Evolutionary conservation across 1,139 yeast species (phyloP).

Genomic region (Yamadazyma triangularis): DNA sequence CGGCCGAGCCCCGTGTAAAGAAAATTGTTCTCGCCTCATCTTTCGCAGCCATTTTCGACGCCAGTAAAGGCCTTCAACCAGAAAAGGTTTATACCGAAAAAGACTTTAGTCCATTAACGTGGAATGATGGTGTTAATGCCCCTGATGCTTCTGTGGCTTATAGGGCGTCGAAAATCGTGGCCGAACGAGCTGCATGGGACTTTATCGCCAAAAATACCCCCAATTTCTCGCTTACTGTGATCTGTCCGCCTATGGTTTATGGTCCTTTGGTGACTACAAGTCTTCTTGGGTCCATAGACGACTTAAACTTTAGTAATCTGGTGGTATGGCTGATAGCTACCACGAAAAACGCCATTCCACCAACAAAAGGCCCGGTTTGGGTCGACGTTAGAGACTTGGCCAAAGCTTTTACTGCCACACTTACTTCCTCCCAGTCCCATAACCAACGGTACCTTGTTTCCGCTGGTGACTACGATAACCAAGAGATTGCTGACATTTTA

Average conservation of each 20-base stretch:
- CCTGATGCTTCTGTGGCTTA: conserved; percentile 22
- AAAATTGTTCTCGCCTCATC: conserved; percentile 26
- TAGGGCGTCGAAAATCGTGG: conserved; percentile 27
- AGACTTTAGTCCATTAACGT: conserved; percentile 35
- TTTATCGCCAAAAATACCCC: conserved; percentile 30
- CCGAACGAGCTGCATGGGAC: conserved; percentile 48
- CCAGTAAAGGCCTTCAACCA: conserved; percentile 9
- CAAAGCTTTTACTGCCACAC: conserved; percentile 28
- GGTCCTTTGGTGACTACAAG: conserved; percentile 32
- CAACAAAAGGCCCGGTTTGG: conserved; percentile 21
- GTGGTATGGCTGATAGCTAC: conserved; percentile 17
- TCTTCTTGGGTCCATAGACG: conserved; percentile 13
- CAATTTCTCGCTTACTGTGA: conserved; percentile 19
- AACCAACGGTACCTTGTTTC: conserved; percentile 25
- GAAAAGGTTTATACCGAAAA: conserved; percentile 20
- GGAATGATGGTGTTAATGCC: conserved; percentile 29
- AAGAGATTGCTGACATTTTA: conserved; percentile 21
- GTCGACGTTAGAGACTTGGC: conserved; percentile 42
- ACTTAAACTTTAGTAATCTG: conserved; percentile 17
- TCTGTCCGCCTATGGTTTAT: conserved; percentile 32
- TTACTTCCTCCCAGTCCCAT: conserved; percentile 17
- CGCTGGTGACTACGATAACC: conserved; percentile 25
- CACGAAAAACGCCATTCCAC: conserved; percentile 16
- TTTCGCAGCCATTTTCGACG: conserved; percentile 15
- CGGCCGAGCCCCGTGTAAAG: conserved; percentile 16